Evolutionary conservation across 75 land plant species (phyloP), one percentile per base, ranked within the genome.

Genomic region (Pinus albicaulis): DNA sequence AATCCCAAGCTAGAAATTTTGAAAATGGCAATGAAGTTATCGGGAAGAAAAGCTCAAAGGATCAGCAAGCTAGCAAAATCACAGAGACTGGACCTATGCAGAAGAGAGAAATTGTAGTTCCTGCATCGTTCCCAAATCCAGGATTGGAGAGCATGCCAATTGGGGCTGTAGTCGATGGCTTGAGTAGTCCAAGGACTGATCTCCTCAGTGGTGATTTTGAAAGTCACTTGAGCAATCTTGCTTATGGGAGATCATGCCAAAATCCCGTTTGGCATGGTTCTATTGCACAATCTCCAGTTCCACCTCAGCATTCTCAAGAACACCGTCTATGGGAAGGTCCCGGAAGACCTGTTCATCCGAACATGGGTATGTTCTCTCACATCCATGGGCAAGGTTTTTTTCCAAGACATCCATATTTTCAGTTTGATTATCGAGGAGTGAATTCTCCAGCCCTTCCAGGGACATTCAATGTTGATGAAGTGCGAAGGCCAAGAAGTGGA

Each of bases 271-370:
- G 70, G 53, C 75, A 19, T 13, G 38, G 38, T 26, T 56, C 22
- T 36, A 11, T 56, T 52, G 78, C 69, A 19, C 79, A n/a, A 13
- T 15, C 14, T 31, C 48, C 23, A 48, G 12, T 41, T 31, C 79
- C 56, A n/a, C 52, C 75, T 36, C 60, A 55, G 81, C 44, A 65
- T 52, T 22, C 56, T 1, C 64, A 71, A 56, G 69, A 74, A 8
- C 52, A 70, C 38, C 31, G 20, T 3, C 63, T 41, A 15, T 82
- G 80, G 80, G 81, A 82, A 60, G 76, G 76, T 73, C 81, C 57
- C 41, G 76, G 83, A 28, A 77, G 65, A 77, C 80, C 59, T 36
- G 22, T 36, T 12, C 70, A 36, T 65, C n/a, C 70, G 2, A 31
- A 65, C 70, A 65, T 36, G 22, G 7, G 1, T 65, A 36, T 34